A percentile compares a stretch with the other conserved stretches of the same genome.
Evolutionary conservation across 2,329 filamentous ascomycete species (phyloP).

Genomic region (Fusarium nodosum): DNA sequence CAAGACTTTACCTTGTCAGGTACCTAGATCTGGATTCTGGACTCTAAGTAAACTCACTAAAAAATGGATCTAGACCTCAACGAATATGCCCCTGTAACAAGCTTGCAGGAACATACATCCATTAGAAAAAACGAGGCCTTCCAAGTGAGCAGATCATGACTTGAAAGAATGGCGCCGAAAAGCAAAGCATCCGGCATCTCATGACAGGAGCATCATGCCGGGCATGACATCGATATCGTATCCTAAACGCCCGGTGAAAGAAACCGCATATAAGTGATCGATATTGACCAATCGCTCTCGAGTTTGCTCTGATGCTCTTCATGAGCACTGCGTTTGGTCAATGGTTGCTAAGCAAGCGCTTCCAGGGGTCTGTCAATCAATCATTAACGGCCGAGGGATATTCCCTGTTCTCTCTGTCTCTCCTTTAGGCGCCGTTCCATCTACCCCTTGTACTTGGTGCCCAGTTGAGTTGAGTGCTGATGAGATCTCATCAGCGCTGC

Average conservation of each 20-base stretch:
- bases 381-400: slow-evolving; percentile 18
- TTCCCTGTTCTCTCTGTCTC: slow-evolving; percentile 26
- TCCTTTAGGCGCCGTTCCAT: slow-evolving; percentile 38
- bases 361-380: slow-evolving; percentile 28
- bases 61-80: slow-evolving; percentile 11
- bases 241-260: slow-evolving; percentile 32
- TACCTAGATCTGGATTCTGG: background rate
- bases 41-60: slow-evolving; percentile 8
- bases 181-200: slow-evolving; percentile 25
- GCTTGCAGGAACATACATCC: slow-evolving; percentile 9
- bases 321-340: slow-evolving; percentile 35
- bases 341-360: slow-evolving; percentile 48
- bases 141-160: slow-evolving; percentile 36
- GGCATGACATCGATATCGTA: slow-evolving; percentile 21
- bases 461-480: slow-evolving; percentile 35
- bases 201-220: slow-evolving; percentile 40
- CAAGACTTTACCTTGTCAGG: background rate
- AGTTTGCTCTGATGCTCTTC: slow-evolving; percentile 18
- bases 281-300: slow-evolving; percentile 41
- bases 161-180: slow-evolving; percentile 27
- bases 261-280: slow-evolving; percentile 19
- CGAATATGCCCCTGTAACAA: slow-evolving; percentile 20
- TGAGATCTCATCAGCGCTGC: slow-evolving; percentile 46
- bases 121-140: slow-evolving; percentile 38
- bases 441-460: slow-evolving; percentile 28